Evolutionary conservation across 306 rosid genomes (phyloP).

Genomic region (Erythrophleum fordii): DNA sequence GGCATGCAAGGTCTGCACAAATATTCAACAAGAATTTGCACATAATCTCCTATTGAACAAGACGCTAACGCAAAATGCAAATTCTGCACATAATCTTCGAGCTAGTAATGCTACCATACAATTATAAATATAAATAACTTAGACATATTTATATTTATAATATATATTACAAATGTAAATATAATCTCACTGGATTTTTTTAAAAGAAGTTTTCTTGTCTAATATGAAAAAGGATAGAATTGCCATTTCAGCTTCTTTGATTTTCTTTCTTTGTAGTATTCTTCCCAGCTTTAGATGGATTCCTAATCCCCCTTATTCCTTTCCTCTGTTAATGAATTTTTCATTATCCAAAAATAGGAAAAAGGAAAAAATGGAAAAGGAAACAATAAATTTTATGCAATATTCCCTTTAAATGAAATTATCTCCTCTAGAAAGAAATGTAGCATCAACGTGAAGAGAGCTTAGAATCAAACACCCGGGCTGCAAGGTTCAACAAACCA

Average conservation of each 20-base stretch:
- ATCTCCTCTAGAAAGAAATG: slow-evolving; percentile 18
- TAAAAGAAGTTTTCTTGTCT: neutral
- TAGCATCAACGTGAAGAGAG: neutral
- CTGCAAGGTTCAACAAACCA: slow-evolving; percentile 17
- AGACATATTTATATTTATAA: neutral
- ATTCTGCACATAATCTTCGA: slow-evolving; percentile 15
- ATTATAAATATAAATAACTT: neutral
- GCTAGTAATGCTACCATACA: neutral
- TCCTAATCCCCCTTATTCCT: no score
- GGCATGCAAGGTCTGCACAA: slow-evolving; percentile 22
- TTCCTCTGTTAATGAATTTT: no score
- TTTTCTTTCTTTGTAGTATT: no score
- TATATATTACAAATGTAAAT: neutral
- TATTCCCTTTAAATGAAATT: slow-evolving; percentile 26
- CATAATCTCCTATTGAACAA: slow-evolving; percentile 19
- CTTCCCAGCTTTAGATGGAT: no score
- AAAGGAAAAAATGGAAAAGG: neutral
- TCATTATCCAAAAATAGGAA: no score
- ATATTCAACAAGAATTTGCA: slow-evolving; percentile 22
- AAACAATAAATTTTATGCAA: neutral
- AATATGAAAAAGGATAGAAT: neutral
- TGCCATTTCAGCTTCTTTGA: neutral
- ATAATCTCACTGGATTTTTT: neutral
- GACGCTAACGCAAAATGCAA: slow-evolving; percentile 27
- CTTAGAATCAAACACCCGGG: slow-evolving; percentile 1